phyloP scores from a whole-genome alignment of 495 filamentous ascomycete species.

The Massariosphaeria phaeospora region DNA sequence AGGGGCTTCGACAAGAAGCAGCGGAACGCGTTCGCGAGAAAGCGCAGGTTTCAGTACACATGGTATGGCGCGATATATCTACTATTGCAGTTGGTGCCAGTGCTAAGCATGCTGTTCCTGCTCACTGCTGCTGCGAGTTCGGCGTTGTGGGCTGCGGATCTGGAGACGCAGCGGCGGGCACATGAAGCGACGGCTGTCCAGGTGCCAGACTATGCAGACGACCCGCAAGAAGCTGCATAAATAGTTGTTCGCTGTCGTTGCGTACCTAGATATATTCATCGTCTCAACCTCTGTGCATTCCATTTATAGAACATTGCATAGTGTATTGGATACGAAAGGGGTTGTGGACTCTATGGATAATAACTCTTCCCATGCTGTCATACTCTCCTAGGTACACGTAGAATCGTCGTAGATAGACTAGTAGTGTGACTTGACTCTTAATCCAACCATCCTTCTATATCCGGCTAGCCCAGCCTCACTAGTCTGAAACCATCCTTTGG shows the following conservation, averaged over 20 bases:
- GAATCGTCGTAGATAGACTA: no score
- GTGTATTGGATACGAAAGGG: no score
- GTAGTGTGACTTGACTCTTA: no score
- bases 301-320: no score
- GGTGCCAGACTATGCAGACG: background rate
- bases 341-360: no score
- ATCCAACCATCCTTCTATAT: no score
- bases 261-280: no score
- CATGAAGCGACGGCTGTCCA: conserved; percentile 5
- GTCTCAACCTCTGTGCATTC: no score
- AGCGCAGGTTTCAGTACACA: conserved; percentile 56
- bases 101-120: conserved; percentile 62
- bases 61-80: conserved; percentile 58
- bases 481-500: background rate
- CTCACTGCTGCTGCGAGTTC: conserved; percentile 60
- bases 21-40: conserved; percentile 50
- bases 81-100: conserved; percentile 57
- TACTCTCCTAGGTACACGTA: no score
- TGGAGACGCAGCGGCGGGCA: conserved; percentile 45
- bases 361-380: no score
- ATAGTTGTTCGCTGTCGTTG: background rate
- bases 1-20: conserved; percentile 54
- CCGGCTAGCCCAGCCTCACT: no score
- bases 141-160: conserved; percentile 57
- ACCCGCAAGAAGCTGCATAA: background rate